These are phyloP conservation scores for Hypoxylon sp. DNA, from an alignment of 2,329 filamentous ascomycete genomes.

Conservation along the genomic window DNA sequence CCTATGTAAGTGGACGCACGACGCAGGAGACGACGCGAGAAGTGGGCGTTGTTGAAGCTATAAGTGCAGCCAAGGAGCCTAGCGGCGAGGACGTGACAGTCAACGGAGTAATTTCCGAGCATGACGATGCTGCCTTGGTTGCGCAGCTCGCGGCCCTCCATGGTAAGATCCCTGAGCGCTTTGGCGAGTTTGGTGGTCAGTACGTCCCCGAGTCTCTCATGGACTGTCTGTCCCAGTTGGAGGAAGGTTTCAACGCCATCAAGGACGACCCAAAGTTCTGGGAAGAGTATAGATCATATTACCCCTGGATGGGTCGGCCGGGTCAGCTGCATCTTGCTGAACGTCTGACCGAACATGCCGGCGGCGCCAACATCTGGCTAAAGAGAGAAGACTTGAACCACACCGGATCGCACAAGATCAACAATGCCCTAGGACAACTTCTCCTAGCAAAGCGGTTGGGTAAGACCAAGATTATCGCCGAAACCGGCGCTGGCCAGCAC, in stretches of 20 bases:
- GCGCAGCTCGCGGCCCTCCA: slow-evolving; percentile 89
- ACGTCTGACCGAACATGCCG: slow-evolving; percentile 86
- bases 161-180: slow-evolving; percentile 82
- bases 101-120: slow-evolving; percentile 72
- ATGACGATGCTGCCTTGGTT: slow-evolving; percentile 71
- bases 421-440: slow-evolving; percentile 95
- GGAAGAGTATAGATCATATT: slow-evolving; percentile 96
- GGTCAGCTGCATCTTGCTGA: slow-evolving; percentile 92
- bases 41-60: slow-evolving; percentile 76
- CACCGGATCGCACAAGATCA: slow-evolving; percentile 99
- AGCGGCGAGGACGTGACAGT: slow-evolving; percentile 73
- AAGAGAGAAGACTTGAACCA: slow-evolving; percentile 99
- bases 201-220: slow-evolving; percentile 98
- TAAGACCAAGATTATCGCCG: slow-evolving; percentile 97
- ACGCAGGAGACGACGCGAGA: slow-evolving; percentile 67
- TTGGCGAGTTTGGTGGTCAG: slow-evolving; percentile 96
- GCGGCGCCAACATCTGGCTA: slow-evolving; percentile 95
- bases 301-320: slow-evolving; percentile 96
- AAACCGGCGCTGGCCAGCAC: slow-evolving; percentile 97
- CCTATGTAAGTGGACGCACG: slow-evolving; percentile 69
- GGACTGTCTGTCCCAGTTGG: slow-evolving; percentile 93
- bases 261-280: slow-evolving; percentile 92
- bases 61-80: slow-evolving; percentile 70
- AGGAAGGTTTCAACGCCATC: slow-evolving; percentile 89
- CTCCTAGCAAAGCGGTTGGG: slow-evolving; percentile 86